Evolutionary conservation across 352 stramenopile genomes (phyloP), one percentile per base, ranked within the genome.

Genomic region (Globisporangium spiculum): DNA sequence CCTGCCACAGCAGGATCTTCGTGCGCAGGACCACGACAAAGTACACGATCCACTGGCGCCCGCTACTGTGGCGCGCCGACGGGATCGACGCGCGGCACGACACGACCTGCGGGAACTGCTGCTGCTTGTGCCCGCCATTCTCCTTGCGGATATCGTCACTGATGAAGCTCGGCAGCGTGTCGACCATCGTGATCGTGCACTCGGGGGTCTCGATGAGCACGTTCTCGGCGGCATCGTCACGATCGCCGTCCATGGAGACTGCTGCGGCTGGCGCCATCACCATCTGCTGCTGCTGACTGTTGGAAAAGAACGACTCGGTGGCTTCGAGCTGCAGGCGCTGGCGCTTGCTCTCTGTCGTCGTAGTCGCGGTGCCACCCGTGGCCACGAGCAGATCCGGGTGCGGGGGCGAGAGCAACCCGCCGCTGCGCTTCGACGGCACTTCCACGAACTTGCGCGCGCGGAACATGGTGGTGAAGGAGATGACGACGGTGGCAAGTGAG

Each of bases 1-100:
- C 80, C 8, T 89, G 79, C 86, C 86, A 93, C 59, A 93, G 67
- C 67, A 93, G 67, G 46, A 93, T 54, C 64, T 87, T 85, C 3
- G 84, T 73, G 27, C 76, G 83, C 44, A 92, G 62, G 14, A 78
- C 65, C 20, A 90, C 73, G 27, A 90, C 75, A 56, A 82, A 89
- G 70, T 89, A 90, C 59, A 74, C 75, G 41, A 89, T 44, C 64
- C 76, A 79, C 55, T 88, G 81, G 16, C 77, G 75, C 16, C 82
- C 85, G 56, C 76, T 80, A 27, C 80, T 71, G 57, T 84, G 74
- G 7, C 77, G 77, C 50, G 78, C 75, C 12, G 80, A 86, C 22
- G 80, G 78, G 1, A 86, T 63, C 8, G 69, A 77, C 16, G 70
- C 78, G n/a, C 75, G 69, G 38, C 80, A 88, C 44, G 76, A 76